Evolutionary conservation across 2,329 filamentous ascomycete species (phyloP).

Genomic region (Bipolaris zeicola): DNA sequence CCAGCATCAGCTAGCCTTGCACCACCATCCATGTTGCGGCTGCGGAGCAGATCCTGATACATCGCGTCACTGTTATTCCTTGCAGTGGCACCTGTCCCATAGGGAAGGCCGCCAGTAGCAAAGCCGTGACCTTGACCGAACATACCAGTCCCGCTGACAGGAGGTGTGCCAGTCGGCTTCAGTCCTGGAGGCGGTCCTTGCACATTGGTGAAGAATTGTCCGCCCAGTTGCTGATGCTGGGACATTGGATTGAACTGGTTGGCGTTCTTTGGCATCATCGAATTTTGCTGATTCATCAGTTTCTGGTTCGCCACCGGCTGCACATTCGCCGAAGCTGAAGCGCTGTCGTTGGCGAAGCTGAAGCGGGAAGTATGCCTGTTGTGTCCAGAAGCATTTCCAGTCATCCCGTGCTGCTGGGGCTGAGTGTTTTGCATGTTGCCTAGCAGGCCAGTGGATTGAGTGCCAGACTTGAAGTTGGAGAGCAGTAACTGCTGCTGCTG

Average conservation of each 20-base stretch:
- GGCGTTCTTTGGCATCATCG: conserved; percentile 72
- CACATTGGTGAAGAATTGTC: conserved; percentile 81
- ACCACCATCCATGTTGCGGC: conserved; percentile 63
- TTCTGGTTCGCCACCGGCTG: conserved; percentile 81
- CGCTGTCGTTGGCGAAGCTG: conserved; percentile 79
- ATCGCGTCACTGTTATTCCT: conserved; percentile 82
- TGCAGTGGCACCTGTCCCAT: conserved; percentile 64
- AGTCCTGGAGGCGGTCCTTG: conserved; percentile 93
- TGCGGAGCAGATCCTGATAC: conserved; percentile 76
- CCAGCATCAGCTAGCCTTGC: conserved; percentile 79
- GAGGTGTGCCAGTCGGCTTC: conserved; percentile 92
- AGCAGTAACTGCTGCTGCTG: conserved; percentile 72
- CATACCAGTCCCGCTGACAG: conserved; percentile 77
- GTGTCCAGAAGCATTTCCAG: conserved; percentile 69
- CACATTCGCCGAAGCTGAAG: conserved; percentile 64
- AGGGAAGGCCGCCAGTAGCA: conserved; percentile 68
- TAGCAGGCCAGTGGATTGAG: conserved; percentile 61
- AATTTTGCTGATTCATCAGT: conserved; percentile 81
- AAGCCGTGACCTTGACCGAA: conserved; percentile 90
- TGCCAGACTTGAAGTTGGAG: conserved; percentile 62
- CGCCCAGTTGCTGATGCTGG: conserved; percentile 61
- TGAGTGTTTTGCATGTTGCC: conserved; percentile 53
- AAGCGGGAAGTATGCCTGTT: conserved; percentile 84
- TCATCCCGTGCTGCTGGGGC: conserved; percentile 55
- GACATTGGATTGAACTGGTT: conserved; percentile 58